phyloP scores from a whole-genome alignment of 768 basidiomycete species.

The Boletus coccyginus region DNA sequence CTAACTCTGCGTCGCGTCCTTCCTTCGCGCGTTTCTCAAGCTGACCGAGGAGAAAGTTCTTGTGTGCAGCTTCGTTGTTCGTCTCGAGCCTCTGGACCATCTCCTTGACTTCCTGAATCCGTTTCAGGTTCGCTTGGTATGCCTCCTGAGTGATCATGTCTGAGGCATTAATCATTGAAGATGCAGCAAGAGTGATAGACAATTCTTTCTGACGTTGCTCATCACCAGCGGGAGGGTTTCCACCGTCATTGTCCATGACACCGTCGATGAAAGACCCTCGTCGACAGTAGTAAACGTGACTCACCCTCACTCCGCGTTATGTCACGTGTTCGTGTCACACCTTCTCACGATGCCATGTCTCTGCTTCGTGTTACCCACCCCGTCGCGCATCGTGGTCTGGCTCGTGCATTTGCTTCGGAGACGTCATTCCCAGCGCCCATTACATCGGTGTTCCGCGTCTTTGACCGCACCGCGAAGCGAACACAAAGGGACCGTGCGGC shows the following conservation, averaged over 20 bases:
- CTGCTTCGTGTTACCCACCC: constrained; percentile 3
- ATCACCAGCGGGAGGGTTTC: constrained; percentile 2
- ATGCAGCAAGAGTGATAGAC: constrained; percentile 19
- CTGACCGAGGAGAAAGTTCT: constrained; percentile 34
- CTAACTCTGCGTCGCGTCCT: constrained; percentile 47
- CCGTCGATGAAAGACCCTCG: background rate
- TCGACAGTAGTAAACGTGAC: background rate
- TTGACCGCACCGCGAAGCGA: constrained; percentile 78
- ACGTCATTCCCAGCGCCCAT: constrained; percentile 41
- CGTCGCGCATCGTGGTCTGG: constrained; percentile 7
- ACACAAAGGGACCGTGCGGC: constrained; percentile 78
- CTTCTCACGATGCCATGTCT: constrained; percentile 17
- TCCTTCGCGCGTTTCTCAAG: constrained; percentile 37
- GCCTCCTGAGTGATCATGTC: constrained; percentile 18
- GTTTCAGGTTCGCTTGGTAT: constrained; percentile 24
- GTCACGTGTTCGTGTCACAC: constrained; percentile 18
- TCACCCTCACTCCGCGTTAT: constrained; percentile 1
- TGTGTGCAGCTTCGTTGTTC: constrained; percentile 42
- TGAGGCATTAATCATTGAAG: constrained; percentile 24
- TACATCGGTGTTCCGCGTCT: constrained; percentile 66
- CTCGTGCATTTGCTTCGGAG: constrained; percentile 48
- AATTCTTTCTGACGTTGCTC: constrained; percentile 10
- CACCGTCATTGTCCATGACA: constrained; percentile 16
- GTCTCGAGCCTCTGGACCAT: constrained; percentile 28
- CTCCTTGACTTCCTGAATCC: constrained; percentile 32